Percentiles rank a stretch among this genome's conserved stretches.
These are phyloP conservation scores for Hericium coralloides DNA, from an alignment of 768 basidiomycete genomes.

Conservation along the genomic window DNA sequence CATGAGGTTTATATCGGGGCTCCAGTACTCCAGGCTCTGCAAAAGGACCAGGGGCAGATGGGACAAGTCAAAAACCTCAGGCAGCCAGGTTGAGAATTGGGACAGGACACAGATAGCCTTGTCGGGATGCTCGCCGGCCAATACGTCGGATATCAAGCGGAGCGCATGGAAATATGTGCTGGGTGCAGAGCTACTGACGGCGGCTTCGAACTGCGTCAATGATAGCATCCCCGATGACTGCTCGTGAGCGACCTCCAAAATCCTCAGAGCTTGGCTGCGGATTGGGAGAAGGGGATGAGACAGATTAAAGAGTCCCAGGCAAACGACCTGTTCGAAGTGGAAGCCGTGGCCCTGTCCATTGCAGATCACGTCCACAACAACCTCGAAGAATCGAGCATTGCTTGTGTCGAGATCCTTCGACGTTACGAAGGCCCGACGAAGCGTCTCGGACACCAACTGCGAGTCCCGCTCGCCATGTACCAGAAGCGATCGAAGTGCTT, in stretches of 20 bases:
- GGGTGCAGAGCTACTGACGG: conserved; percentile 61
- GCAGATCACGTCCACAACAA: conserved; percentile 62
- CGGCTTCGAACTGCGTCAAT: conserved; percentile 66
- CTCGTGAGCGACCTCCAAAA: conserved; percentile 65
- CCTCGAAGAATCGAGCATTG: conserved; percentile 66
- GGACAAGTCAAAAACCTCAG: conserved; percentile 46
- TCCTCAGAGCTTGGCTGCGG: conserved; percentile 69
- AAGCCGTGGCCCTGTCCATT: conserved; percentile 46
- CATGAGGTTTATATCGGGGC: conserved; percentile 65
- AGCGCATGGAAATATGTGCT: conserved; percentile 78
- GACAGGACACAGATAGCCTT: conserved; percentile 56
- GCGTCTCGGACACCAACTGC: conserved; percentile 51
- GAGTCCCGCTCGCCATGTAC: conserved; percentile 40
- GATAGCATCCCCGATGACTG: conserved; percentile 57
- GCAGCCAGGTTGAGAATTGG: conserved; percentile 67
- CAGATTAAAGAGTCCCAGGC: conserved; percentile 77
- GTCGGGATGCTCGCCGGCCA: conserved; percentile 69
- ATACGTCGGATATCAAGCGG: conserved; percentile 62
- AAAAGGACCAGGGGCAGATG: conserved; percentile 53
- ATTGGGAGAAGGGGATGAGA: conserved; percentile 58
- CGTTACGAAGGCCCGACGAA: conserved; percentile 62
- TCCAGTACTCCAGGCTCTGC: conserved; percentile 79
- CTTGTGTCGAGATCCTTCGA: conserved; percentile 44
- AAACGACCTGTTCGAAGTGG: conserved; percentile 65
- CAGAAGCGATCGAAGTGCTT: conserved; percentile 65